These are phyloP conservation scores for Wickerhamiella domercqiae DNA, from an alignment of 805 yeast genomes.

Conservation along the genomic window DNA sequence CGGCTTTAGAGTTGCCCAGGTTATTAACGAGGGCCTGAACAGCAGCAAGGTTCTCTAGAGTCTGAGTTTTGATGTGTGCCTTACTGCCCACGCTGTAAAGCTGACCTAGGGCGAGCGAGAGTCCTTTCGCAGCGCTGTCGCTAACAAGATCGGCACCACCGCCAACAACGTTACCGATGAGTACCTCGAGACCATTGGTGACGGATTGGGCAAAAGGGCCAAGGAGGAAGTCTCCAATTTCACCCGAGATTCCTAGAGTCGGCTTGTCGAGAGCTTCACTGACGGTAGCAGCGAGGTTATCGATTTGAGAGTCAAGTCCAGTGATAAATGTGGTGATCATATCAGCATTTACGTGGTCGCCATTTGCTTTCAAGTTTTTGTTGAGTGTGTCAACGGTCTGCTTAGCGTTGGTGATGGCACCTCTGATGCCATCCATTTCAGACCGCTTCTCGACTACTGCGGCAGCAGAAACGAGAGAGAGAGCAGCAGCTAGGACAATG, in stretches of 20 bases:
- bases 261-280: slow-evolving; percentile 11
- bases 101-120: background rate
- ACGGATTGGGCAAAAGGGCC: slow-evolving; percentile 18
- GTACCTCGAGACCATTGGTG: slow-evolving; percentile 17
- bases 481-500: too few species aligned
- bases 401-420: slow-evolving; percentile 6
- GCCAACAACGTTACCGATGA: slow-evolving; percentile 9
- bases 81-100: background rate
- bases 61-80: too few species aligned
- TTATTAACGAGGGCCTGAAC: too few species aligned
- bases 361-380: slow-evolving; percentile 5
- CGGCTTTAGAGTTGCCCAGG: too few species aligned
- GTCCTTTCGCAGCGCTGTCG: slow-evolving; percentile 1
- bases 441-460: too few species aligned
- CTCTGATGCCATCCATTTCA: too few species aligned
- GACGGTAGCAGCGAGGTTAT: slow-evolving; percentile 16
- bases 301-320: slow-evolving; percentile 20
- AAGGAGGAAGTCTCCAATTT: slow-evolving; percentile 3
- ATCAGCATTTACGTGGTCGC: slow-evolving; percentile 12
- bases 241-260: slow-evolving; percentile 5
- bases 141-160: slow-evolving; percentile 10
- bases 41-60: too few species aligned
- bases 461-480: too few species aligned
- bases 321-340: slow-evolving; percentile 13
- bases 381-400: slow-evolving; percentile 8